These are phyloP conservation scores for Citrus maxima DNA, from an alignment of 345 rosid species.

Conservation along the genomic window DNA sequence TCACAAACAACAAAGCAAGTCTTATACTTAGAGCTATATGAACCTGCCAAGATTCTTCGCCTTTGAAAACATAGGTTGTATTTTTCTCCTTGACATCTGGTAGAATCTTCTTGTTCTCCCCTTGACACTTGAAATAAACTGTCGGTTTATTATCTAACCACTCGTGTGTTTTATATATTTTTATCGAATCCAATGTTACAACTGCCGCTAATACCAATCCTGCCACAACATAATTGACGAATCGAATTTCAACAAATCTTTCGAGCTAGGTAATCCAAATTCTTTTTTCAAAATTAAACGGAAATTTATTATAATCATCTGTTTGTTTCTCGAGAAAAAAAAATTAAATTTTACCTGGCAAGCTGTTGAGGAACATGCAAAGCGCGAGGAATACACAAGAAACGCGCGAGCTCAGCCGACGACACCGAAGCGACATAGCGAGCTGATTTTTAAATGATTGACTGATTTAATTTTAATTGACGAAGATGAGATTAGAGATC, in stretches of 20 bases:
- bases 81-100: constrained; percentile 51
- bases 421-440: constrained; percentile 11
- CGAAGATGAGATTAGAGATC: not conserved
- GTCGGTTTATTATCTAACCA: constrained; percentile 44
- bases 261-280: not conserved
- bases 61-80: constrained; percentile 46
- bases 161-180: constrained; percentile 50
- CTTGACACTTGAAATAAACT: constrained; percentile 63
- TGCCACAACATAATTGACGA: constrained; percentile 11
- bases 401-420: not conserved
- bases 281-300: not conserved
- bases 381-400: constrained; percentile 7
- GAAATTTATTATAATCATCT: not conserved
- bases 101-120: constrained; percentile 51
- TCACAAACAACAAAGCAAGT: not conserved
- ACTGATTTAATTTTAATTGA: not conserved
- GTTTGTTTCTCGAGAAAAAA: constrained; percentile 1
- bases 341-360: constrained; percentile 27
- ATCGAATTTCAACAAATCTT: no score
- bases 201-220: constrained; percentile 42
- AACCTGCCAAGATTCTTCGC: constrained; percentile 88
- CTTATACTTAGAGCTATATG: not conserved
- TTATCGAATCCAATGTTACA: constrained; percentile 53
- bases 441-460: not conserved
- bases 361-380: constrained; percentile 24